Evolutionary conservation across 2,329 filamentous ascomycete genomes (phyloP).

Genomic region (Beauveria varroae): DNA sequence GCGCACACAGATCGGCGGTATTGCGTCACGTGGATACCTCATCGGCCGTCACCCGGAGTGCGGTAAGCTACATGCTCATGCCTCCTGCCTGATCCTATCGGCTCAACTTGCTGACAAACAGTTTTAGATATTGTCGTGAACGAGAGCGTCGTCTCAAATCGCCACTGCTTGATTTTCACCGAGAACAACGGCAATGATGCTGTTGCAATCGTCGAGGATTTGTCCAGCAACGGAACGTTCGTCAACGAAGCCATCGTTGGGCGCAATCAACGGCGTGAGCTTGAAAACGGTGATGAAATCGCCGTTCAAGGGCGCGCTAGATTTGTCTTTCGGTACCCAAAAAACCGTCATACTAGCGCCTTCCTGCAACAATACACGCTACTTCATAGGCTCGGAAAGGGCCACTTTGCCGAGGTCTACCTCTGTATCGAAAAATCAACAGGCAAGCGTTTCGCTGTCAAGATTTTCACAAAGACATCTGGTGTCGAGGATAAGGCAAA

Average conservation of each 20-base stretch:
- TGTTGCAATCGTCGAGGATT: slow-evolving; percentile 77
- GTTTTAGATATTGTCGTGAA: slow-evolving; percentile 60
- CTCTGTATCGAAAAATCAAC: slow-evolving; percentile 79
- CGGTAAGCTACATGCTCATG: slow-evolving; percentile 47
- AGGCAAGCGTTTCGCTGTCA: slow-evolving; percentile 81
- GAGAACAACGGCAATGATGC: slow-evolving; percentile 51
- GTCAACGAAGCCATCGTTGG: slow-evolving; percentile 89
- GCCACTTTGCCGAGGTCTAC: slow-evolving; percentile 91
- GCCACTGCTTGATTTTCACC: slow-evolving; percentile 64
- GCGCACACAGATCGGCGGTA: slow-evolving; percentile 50
- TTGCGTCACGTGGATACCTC: slow-evolving; percentile 74
- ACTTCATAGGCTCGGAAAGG: slow-evolving; percentile 81
- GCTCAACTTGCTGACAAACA: background rate
- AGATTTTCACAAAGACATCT: slow-evolving; percentile 82
- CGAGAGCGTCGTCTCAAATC: slow-evolving; percentile 77
- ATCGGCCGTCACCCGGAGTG: slow-evolving; percentile 92
- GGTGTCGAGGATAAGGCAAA: slow-evolving; percentile 79
- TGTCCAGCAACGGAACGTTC: slow-evolving; percentile 94
- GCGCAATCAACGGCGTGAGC: slow-evolving; percentile 81
- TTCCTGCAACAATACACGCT: slow-evolving; percentile 85
- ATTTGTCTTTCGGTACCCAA: slow-evolving; percentile 88
- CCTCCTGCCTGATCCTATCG: background rate
- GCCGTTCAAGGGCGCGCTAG: slow-evolving; percentile 76
- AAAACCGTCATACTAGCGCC: slow-evolving; percentile 61
- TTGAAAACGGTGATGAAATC: slow-evolving; percentile 86